Percentiles rank a stretch among this genome's conserved stretches.
Evolutionary conservation across 192 early-diverging fungal genomes (phyloP).

Genomic region (Diversispora epigaea): DNA sequence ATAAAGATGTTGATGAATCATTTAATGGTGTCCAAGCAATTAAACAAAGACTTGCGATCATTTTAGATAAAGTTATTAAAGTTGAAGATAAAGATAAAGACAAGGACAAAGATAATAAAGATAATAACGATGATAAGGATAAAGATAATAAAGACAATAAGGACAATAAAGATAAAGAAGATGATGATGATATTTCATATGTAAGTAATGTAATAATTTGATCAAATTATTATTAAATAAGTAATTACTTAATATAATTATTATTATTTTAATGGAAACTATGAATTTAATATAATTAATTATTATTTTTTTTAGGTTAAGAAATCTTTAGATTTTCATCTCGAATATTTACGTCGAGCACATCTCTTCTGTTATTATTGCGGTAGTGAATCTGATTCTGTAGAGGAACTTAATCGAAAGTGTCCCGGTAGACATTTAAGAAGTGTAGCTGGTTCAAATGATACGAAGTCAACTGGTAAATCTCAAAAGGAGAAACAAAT

Average conservation of each 20-base stretch:
- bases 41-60: constrained; percentile 8
- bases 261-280: not conserved
- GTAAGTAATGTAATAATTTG: no score
- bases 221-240: not conserved
- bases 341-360: constrained; percentile 85
- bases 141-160: no score
- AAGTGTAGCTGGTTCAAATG: constrained; percentile 25
- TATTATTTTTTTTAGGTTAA: constrained; percentile 4
- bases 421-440: constrained; percentile 64
- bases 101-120: no score
- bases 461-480: constrained; percentile 11
- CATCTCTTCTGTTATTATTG: constrained; percentile 98
- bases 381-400: constrained; percentile 74
- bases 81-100: constrained; percentile 34
- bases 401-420: constrained; percentile 83
- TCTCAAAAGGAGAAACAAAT: constrained; percentile 17
- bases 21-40: constrained; percentile 13
- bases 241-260: constrained; percentile 31
- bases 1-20: constrained; percentile 47
- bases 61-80: constrained; percentile 25
- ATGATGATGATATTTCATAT: no score
- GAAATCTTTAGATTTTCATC: constrained; percentile 69
- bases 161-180: no score
- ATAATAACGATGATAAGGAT: no score
- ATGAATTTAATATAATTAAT: not conserved